These are phyloP conservation scores for Starmerella gropengiesseri DNA, from an alignment of 805 yeast genomes.

Conservation along the genomic window DNA sequence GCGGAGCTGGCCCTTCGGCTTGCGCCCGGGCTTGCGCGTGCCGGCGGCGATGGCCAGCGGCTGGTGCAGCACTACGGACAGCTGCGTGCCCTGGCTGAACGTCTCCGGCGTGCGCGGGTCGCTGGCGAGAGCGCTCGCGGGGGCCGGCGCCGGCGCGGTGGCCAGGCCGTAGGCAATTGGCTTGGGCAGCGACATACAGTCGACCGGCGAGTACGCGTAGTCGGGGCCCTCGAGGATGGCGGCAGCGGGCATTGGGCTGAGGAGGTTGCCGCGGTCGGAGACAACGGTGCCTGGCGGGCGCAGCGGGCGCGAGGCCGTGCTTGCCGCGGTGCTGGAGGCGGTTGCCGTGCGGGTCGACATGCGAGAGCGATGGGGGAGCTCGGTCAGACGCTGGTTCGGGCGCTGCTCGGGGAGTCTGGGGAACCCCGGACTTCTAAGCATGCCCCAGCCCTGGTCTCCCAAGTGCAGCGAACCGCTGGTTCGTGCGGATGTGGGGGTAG, in stretches of 20 bases:
- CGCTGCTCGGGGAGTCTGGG: no score
- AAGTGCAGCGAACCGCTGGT: no score
- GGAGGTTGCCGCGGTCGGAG: slow-evolving; percentile 14
- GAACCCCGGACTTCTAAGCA: no score
- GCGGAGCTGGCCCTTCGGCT: slow-evolving; percentile 30
- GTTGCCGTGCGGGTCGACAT: not conserved
- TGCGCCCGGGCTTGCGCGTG: slow-evolving; percentile 10
- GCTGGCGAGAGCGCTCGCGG: not conserved
- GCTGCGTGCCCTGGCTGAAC: slow-evolving; percentile 16
- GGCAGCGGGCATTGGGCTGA: slow-evolving; percentile 11
- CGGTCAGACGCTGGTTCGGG: no score
- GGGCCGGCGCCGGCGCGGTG: slow-evolving; percentile 26
- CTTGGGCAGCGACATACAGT: slow-evolving; percentile 29
- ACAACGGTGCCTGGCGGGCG: slow-evolving; percentile 17
- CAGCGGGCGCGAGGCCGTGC: slow-evolving; percentile 4
- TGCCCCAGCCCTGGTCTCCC: no score
- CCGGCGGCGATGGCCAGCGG: not conserved
- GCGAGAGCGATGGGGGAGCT: not conserved
- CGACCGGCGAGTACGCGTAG: slow-evolving; percentile 26
- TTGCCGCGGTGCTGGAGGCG: not conserved
- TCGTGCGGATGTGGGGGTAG: no score
- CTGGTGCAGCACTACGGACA: slow-evolving; percentile 9
- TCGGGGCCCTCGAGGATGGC: slow-evolving; percentile 22
- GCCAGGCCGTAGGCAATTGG: slow-evolving; percentile 24
- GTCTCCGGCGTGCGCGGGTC: not conserved